A percentile compares a stretch with the other conserved stretches of the same genome.
phyloP scores from a whole-genome alignment of 192 early-diverging fungal species.

The Ambispora gerdemannii region DNA sequence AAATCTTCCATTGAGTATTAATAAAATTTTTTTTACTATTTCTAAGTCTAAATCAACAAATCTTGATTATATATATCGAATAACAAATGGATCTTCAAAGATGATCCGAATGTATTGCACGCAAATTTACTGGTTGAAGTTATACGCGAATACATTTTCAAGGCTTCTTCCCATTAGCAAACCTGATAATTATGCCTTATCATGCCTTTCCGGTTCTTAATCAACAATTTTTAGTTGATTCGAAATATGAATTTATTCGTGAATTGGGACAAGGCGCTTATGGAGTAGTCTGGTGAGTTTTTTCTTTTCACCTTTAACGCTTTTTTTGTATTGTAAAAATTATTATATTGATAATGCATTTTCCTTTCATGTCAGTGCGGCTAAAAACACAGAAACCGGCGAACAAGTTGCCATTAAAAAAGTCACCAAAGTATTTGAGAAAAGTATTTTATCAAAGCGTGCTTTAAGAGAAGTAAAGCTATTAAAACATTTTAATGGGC shows the following conservation, averaged over 20 bases:
- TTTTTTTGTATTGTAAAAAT: too few relatives aligned
- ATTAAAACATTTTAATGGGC: conserved; percentile 90
- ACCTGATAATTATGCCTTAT: conserved; percentile 22
- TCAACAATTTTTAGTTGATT: conserved; percentile 43
- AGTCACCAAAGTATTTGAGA: conserved; percentile 73
- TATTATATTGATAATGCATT: too few relatives aligned
- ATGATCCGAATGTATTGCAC: too few relatives aligned
- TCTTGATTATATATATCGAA: too few relatives aligned
- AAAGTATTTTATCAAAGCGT: conserved; percentile 88
- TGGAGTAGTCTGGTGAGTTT: conserved; percentile 74
- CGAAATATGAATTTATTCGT: conserved; percentile 68
- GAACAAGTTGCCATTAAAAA: conserved; percentile 91
- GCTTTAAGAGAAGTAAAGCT: conserved; percentile 94
- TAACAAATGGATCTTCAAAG: too few relatives aligned
- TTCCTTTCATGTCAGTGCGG: conserved; percentile 72
- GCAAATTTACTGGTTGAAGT: too few relatives aligned
- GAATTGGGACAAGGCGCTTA: conserved; percentile 90
- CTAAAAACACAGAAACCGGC: conserved; percentile 75
- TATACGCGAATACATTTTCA: too few relatives aligned
- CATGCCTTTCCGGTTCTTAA: conserved; percentile 43
- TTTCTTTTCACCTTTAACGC: conserved; percentile 1
- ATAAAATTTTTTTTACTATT: too few relatives aligned
- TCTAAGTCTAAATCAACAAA: too few relatives aligned
- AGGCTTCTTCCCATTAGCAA: too few relatives aligned
- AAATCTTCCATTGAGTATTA: too few relatives aligned